These are phyloP conservation scores for Vitis cinerea DNA, from an alignment of 164 flowering plant genomes.

Conservation along the genomic window DNA sequence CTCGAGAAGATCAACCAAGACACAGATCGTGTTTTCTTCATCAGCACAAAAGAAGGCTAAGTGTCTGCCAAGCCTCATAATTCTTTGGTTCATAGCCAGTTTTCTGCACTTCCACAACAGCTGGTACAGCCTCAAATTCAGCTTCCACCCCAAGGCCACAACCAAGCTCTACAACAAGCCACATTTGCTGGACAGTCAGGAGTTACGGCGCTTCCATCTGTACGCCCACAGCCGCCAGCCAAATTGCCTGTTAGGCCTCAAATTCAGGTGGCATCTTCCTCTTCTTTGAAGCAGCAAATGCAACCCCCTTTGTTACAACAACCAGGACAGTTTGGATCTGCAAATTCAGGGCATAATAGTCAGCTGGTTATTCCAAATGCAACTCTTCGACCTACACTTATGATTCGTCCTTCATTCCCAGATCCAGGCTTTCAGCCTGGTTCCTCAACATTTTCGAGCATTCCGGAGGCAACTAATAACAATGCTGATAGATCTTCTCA, in stretches of 20 bases:
- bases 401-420: conserved; percentile 32
- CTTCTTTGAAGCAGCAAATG: conserved; percentile 49
- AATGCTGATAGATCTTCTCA: conserved; percentile 28
- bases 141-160: no score
- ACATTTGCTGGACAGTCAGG: conserved; percentile 38
- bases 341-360: conserved; percentile 24
- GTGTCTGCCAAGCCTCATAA: no score
- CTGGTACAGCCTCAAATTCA: no score
- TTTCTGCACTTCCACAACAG: no score
- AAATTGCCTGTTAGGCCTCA: conserved; percentile 42
- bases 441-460: conserved; percentile 28
- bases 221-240: conserved; percentile 32
- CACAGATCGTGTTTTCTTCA: no score
- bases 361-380: conserved; percentile 32
- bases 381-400: conserved; percentile 28
- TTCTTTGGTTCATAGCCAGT: no score
- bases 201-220: conserved; percentile 32
- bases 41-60: no score
- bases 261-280: conserved; percentile 33
- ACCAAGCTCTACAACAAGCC: conserved; percentile 29
- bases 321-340: conserved; percentile 29
- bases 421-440: conserved; percentile 54
- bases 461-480: conserved; percentile 22
- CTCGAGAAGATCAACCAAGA: no score
- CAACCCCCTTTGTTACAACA: conserved; percentile 41